phyloP scores from a whole-genome alignment of 2,329 filamentous ascomycete genomes.

The Myriosclerotinia scirpicola region DNA sequence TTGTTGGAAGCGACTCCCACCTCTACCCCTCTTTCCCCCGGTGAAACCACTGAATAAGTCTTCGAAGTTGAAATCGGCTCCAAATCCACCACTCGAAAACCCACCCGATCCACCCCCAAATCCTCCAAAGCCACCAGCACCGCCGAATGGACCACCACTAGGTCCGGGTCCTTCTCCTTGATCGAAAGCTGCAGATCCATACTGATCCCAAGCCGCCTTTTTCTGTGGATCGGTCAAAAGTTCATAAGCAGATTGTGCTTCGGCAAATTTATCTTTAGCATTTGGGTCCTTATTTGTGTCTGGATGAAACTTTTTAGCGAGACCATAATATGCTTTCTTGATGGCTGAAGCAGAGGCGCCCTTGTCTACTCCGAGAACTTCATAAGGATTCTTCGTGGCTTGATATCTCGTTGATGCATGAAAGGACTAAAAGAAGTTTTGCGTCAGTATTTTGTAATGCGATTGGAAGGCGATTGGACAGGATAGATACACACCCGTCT shows the following conservation, averaged over 20 bases:
- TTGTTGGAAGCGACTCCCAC: conserved; percentile 57
- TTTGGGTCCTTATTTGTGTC: conserved; percentile 94
- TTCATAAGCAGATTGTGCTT: conserved; percentile 93
- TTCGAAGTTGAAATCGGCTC: conserved; percentile 89
- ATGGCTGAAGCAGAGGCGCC: conserved; percentile 81
- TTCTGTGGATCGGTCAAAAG: conserved; percentile 90
- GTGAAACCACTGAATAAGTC: conserved; percentile 87
- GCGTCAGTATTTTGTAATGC: conserved; percentile 13
- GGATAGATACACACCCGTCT: conserved; percentile 33
- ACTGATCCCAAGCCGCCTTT: conserved; percentile 87
- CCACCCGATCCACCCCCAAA: conserved; percentile 43
- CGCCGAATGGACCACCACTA: conserved; percentile 59
- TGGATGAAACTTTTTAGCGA: conserved; percentile 96
- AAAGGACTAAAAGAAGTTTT: conserved; percentile 33
- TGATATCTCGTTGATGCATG: conserved; percentile 37
- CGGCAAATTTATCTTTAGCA: conserved; percentile 94
- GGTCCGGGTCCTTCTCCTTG: conserved; percentile 60
- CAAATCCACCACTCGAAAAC: conserved; percentile 59
- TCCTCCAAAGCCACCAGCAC: conserved; percentile 60
- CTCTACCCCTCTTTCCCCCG: conserved; percentile 47
- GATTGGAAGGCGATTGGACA: not conserved
- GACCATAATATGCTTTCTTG: conserved; percentile 96
- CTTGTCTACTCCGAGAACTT: conserved; percentile 79
- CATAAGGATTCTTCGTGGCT: conserved; percentile 74
- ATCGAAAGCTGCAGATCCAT: conserved; percentile 84